These are phyloP conservation scores for Mesotaenium endlicherianum DNA, from an alignment of 139 green algal genomes.

Conservation along the genomic window DNA sequence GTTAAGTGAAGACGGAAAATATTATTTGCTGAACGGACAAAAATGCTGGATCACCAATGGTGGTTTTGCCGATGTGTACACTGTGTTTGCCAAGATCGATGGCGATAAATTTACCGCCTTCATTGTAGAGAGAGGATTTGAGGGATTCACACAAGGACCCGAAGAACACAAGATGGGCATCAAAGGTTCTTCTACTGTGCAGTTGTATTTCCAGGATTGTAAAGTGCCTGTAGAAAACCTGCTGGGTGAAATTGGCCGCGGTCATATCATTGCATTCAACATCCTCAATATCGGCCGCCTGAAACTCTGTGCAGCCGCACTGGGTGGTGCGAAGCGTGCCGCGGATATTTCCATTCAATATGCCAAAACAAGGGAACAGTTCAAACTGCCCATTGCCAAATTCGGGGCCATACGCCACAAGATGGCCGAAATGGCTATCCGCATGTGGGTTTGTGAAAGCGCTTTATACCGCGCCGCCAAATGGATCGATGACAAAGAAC, in stretches of 20 bases:
- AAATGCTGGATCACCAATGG: constrained; percentile 93
- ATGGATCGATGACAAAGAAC: too few relatives aligned
- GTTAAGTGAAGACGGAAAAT: constrained; percentile 49
- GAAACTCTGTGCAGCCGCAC: constrained; percentile 75
- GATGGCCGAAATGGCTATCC: not conserved
- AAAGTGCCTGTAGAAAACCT: constrained; percentile 78
- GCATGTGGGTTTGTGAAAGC: too few relatives aligned
- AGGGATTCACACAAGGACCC: constrained; percentile 79
- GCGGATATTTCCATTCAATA: not conserved
- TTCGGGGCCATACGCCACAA: not conserved
- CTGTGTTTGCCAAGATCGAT: constrained; percentile 84
- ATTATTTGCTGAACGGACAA: constrained; percentile 78
- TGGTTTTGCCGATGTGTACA: constrained; percentile 65
- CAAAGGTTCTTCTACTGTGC: constrained; percentile 78
- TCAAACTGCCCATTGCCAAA: not conserved
- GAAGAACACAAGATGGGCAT: constrained; percentile 94
- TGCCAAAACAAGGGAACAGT: not conserved
- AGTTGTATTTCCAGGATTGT: constrained; percentile 88
- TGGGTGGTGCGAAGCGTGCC: constrained; percentile 48
- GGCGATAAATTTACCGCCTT: constrained; percentile 79
- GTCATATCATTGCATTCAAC: constrained; percentile 77
- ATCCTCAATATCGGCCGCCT: constrained; percentile 85
- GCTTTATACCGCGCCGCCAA: too few relatives aligned
- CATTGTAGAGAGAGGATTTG: constrained; percentile 64
- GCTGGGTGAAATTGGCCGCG: constrained; percentile 65